Evolutionary conservation across 257 asterid species (phyloP).

Genomic region (Lycium ferocissimum): DNA sequence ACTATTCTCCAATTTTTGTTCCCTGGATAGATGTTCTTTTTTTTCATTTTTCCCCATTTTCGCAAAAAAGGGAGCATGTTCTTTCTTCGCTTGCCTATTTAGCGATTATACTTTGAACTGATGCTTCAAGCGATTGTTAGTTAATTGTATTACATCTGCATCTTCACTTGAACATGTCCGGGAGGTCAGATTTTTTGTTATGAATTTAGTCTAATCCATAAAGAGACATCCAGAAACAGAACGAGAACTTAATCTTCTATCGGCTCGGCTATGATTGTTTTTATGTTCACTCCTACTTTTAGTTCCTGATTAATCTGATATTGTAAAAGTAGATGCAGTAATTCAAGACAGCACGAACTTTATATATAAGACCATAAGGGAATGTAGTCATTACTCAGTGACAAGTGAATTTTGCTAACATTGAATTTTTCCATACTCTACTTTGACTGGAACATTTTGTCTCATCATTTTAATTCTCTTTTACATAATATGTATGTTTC

Average conservation of each 20-base stretch:
- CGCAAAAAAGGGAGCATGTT: background rate
- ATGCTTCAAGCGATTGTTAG: background rate
- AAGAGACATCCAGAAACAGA: background rate
- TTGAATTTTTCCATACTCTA: background rate
- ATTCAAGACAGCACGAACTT: background rate
- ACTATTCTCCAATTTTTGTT: background rate
- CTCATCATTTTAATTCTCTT: background rate
- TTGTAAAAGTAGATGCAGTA: background rate
- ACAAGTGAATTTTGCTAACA: background rate
- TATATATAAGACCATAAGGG: background rate
- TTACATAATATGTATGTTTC: constrained; percentile 6
- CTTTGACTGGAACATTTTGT: background rate
- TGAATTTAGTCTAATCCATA: constrained; percentile 2
- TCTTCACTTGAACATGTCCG: background rate
- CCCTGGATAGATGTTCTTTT: background rate
- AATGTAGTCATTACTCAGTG: background rate
- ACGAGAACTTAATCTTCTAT: background rate
- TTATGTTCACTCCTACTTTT: background rate
- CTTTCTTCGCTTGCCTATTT: background rate
- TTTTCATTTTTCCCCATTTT: no score
- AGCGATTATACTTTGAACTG: background rate
- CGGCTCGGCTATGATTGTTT: background rate
- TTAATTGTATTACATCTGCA: background rate
- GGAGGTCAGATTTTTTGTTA: background rate
- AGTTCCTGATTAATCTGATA: background rate